Percentiles rank a stretch among this genome's conserved stretches.
These are phyloP conservation scores for Zygoascus meyerae DNA, from an alignment of 1,139 yeast genomes.

Conservation along the genomic window DNA sequence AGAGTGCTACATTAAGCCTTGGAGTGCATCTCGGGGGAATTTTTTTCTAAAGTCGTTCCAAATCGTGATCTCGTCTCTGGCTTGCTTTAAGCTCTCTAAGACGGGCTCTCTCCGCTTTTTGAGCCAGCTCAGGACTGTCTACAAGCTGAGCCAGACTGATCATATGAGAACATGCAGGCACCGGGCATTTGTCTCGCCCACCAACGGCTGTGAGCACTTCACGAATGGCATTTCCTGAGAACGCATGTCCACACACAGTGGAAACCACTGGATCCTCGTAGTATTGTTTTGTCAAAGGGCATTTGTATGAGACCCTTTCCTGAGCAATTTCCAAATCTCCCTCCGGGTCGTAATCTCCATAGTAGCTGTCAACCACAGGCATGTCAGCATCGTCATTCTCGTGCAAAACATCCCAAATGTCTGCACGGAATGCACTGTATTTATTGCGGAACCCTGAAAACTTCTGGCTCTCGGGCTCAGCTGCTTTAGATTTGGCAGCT, in stretches of 20 bases:
- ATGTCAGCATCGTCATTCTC: conserved; percentile 18
- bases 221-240: conserved; percentile 22
- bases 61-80: conserved; percentile 13
- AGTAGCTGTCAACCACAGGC: conserved; percentile 22
- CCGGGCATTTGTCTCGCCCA: conserved; percentile 21
- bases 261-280: conserved; percentile 27
- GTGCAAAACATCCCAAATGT: conserved; percentile 20
- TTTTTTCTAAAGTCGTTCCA: conserved; percentile 7
- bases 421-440: conserved; percentile 27
- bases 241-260: conserved; percentile 25
- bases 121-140: conserved; percentile 20
- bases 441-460: background rate
- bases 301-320: conserved; percentile 25
- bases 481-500: background rate
- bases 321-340: conserved; percentile 27
- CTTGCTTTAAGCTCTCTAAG: conserved; percentile 19
- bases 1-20: too few species aligned
- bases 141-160: conserved; percentile 11
- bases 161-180: conserved; percentile 23
- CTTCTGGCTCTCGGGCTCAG: background rate
- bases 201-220: conserved; percentile 16
- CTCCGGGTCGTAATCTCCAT: conserved; percentile 24
- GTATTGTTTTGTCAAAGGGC: conserved; percentile 26
- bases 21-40: too few species aligned
- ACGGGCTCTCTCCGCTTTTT: conserved; percentile 20